Base-by-base conservation (phyloP, 2,329 filamentous ascomycete genomes). In the Colletotrichum spaethianum region DNA sequence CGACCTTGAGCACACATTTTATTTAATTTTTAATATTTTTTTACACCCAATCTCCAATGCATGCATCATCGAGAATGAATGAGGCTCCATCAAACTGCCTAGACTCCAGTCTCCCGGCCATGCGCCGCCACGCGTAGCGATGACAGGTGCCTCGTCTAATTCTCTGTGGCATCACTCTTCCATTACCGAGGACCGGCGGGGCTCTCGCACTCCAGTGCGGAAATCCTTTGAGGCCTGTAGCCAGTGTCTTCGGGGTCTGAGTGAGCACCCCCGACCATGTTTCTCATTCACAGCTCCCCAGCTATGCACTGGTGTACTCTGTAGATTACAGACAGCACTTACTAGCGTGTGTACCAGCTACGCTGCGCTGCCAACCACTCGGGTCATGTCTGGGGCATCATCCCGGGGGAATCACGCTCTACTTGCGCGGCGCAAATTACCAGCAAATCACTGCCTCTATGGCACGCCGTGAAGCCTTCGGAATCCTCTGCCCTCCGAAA, bases 141-240 rank as follows among this genome's bases (percentile, higher is more conserved):
- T 57, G 50, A 57, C 60, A 18, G 50, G 63, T 64, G 16, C 31
- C 42, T 62, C 18, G 40, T 46, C 40, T 20, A 38, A n/a, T 18
- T 56, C 23, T 40, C 42, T 8, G 33, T 36, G 33, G 42, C 7
- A 44, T 44, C 14, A 18, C 14, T 44, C 14, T 40, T 14, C 56
- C 44, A 20, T 42, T 50, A 18, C 55, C 36, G 23, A 40, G 18
- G 7, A 42, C 36, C n/a, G 12, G 36, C n/a, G 36, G n/a, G 18
- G 7, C 55, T 26, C 42, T 40, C 55, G 11, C 16, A n/a, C 40
- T 20, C 38, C 23, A 31, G 56, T 26, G 18, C 38, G 4, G 11
- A 20, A 50, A 36, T 40, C 33, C 31, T n/a, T 62, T 55, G 46
- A 55, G 60, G 44, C 38, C 60, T n/a, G 60, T 50, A 23, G 28